phyloP scores from a whole-genome alignment of 2,329 filamentous ascomycete genomes.

The Monosporascus sp. region DNA sequence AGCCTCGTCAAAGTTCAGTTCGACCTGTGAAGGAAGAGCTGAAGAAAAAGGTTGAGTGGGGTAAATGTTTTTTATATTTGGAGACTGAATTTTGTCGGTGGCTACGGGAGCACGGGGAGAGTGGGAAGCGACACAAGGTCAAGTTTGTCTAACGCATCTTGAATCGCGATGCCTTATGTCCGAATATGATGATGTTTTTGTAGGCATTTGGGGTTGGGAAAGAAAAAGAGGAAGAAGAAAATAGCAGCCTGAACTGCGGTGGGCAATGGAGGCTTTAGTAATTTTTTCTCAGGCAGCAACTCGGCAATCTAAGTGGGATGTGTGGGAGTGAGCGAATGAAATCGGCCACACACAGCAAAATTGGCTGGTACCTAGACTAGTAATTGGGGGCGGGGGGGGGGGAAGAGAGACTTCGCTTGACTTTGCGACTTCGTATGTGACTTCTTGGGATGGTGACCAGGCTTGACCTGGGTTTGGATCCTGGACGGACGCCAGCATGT shows the following conservation, averaged over 20 bases:
- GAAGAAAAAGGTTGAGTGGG: conserved; percentile 45
- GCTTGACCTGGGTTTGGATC: background rate
- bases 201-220: conserved; percentile 28
- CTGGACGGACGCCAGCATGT: background rate
- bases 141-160: conserved; percentile 54
- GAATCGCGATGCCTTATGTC: conserved; percentile 33
- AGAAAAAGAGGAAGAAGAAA: conserved; percentile 28
- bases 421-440: too few relatives aligned
- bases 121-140: conserved; percentile 30
- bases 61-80: conserved; percentile 33
- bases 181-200: conserved; percentile 28
- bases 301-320: background rate
- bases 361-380: background rate
- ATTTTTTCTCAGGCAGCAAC: conserved; percentile 26
- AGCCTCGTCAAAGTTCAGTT: conserved; percentile 64
- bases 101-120: conserved; percentile 25
- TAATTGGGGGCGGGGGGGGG: background rate
- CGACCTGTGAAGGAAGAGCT: conserved; percentile 52
- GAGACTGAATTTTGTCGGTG: conserved; percentile 51
- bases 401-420: too few relatives aligned
- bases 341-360: background rate
- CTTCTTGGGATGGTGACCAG: background rate
- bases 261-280: conserved; percentile 24
- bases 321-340: background rate
- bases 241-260: conserved; percentile 13